Base-by-base conservation (phyloP, 2,329 filamentous ascomycete genomes). In the Aspergillus latus region DNA sequence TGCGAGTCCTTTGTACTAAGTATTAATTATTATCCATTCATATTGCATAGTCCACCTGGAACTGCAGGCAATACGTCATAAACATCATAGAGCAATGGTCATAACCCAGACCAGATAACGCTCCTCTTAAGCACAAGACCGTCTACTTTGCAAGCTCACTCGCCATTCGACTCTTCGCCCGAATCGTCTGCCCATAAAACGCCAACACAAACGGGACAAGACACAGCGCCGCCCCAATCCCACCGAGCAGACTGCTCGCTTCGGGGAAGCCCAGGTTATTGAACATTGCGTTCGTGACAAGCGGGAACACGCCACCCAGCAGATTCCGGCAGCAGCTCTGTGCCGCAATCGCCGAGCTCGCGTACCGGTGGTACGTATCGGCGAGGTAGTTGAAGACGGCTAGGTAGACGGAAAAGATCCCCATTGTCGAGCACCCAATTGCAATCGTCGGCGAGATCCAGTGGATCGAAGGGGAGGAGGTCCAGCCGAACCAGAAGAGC, bases 351-450 rank as follows among this genome's bases (percentile, higher is more conserved):
- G 92, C 90, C 0, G 88, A 92, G 30, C 86, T 90, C 0, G 91
- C 90, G 66, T 92, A 95, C 5, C 82, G 80, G 68, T 91, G 87
- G 72, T 96, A 96, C 2, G 87, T 87, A 66, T 96, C 92, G 16
- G 91, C 90, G 1, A 96, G 81, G 64, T 95, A 96, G 70, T 96
- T 96, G 77, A 96, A 96, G 0, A 90, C 88, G 4, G 91, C 87
- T 1, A 96, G 81, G 68, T 93, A 94, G 37, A 96, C 85, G 50
- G 84, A 86, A 70, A 89, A 93, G 62, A 96, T 94, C 26, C 92
- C 87, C 77, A 92, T 88, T 0, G 88, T 92, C 0, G 90, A 87
- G 57, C 91, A 83, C 0, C 81, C 84, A 34, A 96, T 80, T 0
- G 85, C 88, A 2, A 93, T 73, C 0, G 85, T 75, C 0, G 90